These are phyloP conservation scores for Imleria badia DNA, from an alignment of 768 basidiomycete genomes.

Conservation along the genomic window DNA sequence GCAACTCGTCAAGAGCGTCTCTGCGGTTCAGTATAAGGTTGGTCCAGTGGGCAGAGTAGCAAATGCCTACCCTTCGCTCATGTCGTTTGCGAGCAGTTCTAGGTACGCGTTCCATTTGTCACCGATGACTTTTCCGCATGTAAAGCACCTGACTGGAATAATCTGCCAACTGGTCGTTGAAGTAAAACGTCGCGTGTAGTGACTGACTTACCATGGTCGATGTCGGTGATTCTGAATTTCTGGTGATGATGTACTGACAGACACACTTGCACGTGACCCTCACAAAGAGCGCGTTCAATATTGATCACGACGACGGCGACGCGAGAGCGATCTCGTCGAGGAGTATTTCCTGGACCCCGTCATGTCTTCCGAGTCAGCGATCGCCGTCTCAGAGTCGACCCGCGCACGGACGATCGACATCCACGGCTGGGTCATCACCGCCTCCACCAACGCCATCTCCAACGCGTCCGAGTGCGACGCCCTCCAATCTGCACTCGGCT, in stretches of 20 bases:
- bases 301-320: slow-evolving; percentile 10
- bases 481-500: slow-evolving; percentile 59
- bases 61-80: slow-evolving; percentile 79
- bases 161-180: slow-evolving; percentile 53
- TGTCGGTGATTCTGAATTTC: too few relatives aligned
- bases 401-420: slow-evolving; percentile 70
- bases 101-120: slow-evolving; percentile 94
- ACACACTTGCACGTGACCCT: too few relatives aligned
- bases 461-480: slow-evolving; percentile 73
- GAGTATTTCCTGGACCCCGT: slow-evolving; percentile 15
- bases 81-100: slow-evolving; percentile 73
- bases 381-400: slow-evolving; percentile 62
- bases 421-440: slow-evolving; percentile 65
- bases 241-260: too few relatives aligned
- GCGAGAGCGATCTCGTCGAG: not conserved
- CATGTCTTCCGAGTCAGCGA: slow-evolving; percentile 44
- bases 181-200: not conserved
- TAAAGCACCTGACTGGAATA: slow-evolving; percentile 94
- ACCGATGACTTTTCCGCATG: slow-evolving; percentile 95
- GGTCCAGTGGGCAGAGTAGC: not conserved
- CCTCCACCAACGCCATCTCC: slow-evolving; percentile 76
- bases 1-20: slow-evolving; percentile 85
- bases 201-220: slow-evolving; percentile 28
- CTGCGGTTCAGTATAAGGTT: slow-evolving; percentile 37
- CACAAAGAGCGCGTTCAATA: too few relatives aligned